phyloP scores from a whole-genome alignment of 495 filamentous ascomycete genomes.

The Lindgomyces ingoldianus region DNA sequence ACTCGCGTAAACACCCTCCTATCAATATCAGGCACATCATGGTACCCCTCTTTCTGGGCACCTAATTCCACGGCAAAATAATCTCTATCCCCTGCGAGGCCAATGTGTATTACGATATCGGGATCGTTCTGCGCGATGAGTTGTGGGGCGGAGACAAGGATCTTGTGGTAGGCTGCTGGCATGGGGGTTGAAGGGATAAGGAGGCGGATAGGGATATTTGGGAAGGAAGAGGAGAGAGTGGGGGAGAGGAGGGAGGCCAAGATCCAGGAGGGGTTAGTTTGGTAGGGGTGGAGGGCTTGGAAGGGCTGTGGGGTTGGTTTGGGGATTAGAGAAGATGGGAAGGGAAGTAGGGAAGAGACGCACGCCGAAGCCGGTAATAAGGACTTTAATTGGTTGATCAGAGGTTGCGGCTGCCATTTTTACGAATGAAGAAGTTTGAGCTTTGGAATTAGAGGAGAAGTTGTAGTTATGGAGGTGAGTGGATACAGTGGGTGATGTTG shows the following conservation, averaged over 20 bases:
- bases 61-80: constrained; percentile 39
- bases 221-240: neutral
- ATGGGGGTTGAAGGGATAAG: constrained; percentile 30
- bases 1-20: constrained; percentile 37
- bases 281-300: constrained; percentile 2
- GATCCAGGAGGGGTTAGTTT: constrained; percentile 31
- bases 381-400: constrained; percentile 23
- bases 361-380: constrained; percentile 41
- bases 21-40: constrained; percentile 39
- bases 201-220: constrained; percentile 8
- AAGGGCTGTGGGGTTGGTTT: constrained; percentile 16
- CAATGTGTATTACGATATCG: constrained; percentile 40
- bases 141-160: constrained; percentile 23
- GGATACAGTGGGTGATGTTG: neutral
- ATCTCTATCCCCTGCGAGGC: constrained; percentile 32
- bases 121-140: constrained; percentile 36
- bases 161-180: constrained; percentile 34
- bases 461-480: neutral
- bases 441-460: neutral
- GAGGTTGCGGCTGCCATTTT: too few species aligned
- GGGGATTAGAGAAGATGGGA: neutral
- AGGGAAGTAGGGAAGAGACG: neutral
- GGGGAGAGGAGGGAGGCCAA: constrained; percentile 16
- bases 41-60: constrained; percentile 40
- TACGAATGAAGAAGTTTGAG: neutral